Base-by-base conservation (phyloP, 2,329 filamentous ascomycete genomes). In the Hypoxylon sp. region DNA sequence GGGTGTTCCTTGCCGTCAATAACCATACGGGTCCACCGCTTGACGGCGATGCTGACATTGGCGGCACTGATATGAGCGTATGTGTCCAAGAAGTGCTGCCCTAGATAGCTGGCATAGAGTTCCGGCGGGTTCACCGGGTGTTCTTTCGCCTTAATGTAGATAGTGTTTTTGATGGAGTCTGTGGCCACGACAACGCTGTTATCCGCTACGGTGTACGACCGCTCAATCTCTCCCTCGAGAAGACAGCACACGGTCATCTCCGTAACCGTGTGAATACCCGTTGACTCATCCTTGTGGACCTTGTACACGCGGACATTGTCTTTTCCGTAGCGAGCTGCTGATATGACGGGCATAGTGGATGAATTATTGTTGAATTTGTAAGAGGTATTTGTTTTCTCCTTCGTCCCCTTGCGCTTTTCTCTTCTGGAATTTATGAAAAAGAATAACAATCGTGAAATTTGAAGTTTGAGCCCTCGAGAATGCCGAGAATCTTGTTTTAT, bases 271-370 rank as follows among this genome's bases (percentile, higher is more conserved):
- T 99, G 95, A 22, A 89, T 85, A 63, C 92, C 92, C 17, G 92
- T 91, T 76, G 89, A 85, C 78, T 89, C 85, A 80, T 98, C 90
- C 76, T 90, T 90, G 78, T 97, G 87, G 77, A 98, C 94, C 83
- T 99, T 99, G 89, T 92, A 97, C 76, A 99, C 90, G 78, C 96
- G 94, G 87, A 99, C 92, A 84, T 99, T 98, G 88, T 98, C 96
- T 89, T 99, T 95, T 84, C 92, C 92, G 80, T 94, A 95, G 79
- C 91, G 90, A 75, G 92, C 92, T 76, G 88, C 83, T 67, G 87
- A 84, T 67, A 91, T 81, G 74, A 80, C 79, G 71, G 88, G 81
- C 87, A 90, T 90, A 65, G 53, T 79, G 58, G 22, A 35, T 44
- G 46, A 53, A 44, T 22, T 50, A 29, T 66, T 48, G 14, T 37